These are phyloP conservation scores for Syncephalastrum sp. DNA, from an alignment of 371 early-diverging fungal species.

Conservation along the genomic window DNA sequence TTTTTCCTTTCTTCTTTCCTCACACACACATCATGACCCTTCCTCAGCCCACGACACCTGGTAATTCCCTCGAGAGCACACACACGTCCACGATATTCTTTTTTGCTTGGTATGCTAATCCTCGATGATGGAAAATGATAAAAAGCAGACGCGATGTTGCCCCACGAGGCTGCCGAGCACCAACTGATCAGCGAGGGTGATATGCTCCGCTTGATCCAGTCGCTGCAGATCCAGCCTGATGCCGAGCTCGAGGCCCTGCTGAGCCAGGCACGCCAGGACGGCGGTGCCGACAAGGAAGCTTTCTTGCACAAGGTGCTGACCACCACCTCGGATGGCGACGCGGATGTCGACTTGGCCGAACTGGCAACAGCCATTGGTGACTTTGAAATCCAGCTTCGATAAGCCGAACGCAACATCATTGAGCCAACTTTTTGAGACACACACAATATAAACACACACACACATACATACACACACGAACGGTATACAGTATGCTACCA, in stretches of 20 bases:
- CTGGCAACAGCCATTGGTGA: constrained; percentile 17
- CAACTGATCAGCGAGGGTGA: constrained; percentile 15
- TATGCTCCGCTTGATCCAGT: constrained; percentile 13
- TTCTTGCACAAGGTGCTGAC: constrained; percentile 8
- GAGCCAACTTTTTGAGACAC: too few species aligned
- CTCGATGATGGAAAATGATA: not conserved
- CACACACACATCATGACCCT: too few species aligned
- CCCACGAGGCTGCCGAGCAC: not conserved
- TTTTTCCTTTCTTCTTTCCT: too few species aligned
- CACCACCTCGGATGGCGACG: constrained; percentile 8
- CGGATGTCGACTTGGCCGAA: constrained; percentile 9
- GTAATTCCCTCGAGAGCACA: not conserved
- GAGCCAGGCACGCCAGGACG: constrained; percentile 11
- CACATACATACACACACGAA: too few species aligned
- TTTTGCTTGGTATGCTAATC: too few species aligned
- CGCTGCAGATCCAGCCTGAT: constrained; percentile 7
- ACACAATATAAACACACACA: too few species aligned
- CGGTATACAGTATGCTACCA: too few species aligned
- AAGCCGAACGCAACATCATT: not conserved
- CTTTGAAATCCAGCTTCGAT: constrained; percentile 18
- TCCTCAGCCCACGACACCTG: not conserved
- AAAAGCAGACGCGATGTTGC: not conserved
- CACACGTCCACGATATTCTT: too few species aligned
- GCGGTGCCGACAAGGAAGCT: constrained; percentile 12
- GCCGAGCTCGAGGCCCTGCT: constrained; percentile 10